Evolutionary conservation across 768 basidiomycete genomes (phyloP).

Genomic region (Lentinula boryana): DNA sequence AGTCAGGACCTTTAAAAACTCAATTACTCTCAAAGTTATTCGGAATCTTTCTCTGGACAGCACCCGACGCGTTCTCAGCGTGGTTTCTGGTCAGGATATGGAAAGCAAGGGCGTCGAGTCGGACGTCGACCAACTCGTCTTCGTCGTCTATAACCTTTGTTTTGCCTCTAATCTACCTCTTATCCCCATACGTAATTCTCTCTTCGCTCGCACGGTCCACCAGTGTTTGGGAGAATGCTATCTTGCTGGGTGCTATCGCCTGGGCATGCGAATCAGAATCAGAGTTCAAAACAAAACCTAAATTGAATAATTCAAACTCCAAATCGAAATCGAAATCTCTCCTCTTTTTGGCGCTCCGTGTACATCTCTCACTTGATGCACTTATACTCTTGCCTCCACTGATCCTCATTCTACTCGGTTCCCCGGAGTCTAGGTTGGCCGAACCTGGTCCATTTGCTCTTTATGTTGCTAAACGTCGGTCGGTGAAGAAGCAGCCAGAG

Average conservation of each 20-base stretch:
- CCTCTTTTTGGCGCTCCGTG: constrained; percentile 54
- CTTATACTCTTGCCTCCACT: constrained; percentile 62
- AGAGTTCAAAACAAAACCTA: background rate
- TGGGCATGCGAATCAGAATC: constrained; percentile 58
- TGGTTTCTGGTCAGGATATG: background rate
- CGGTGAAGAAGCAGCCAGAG: too few relatives aligned
- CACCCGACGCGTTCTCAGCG: background rate
- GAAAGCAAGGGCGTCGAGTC: background rate
- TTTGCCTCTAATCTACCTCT: constrained; percentile 44
- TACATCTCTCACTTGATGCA: constrained; percentile 71
- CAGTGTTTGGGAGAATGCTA: constrained; percentile 73
- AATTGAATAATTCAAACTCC: constrained; percentile 8
- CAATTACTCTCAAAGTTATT: background rate
- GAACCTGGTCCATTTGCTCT: constrained; percentile 41
- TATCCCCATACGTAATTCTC: constrained; percentile 86
- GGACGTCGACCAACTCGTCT: background rate
- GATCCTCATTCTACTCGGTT: constrained; percentile 54
- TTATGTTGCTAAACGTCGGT: too few relatives aligned
- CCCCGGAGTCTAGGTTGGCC: constrained; percentile 51
- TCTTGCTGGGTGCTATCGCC: constrained; percentile 61
- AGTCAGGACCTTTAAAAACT: background rate
- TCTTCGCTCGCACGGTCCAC: constrained; percentile 80
- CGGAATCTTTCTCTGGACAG: background rate
- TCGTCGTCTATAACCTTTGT: background rate
- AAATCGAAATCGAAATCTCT: background rate